Evolutionary conservation across 495 filamentous ascomycete genomes (phyloP).

Genomic region (Pseudotulostoma volvatum): DNA sequence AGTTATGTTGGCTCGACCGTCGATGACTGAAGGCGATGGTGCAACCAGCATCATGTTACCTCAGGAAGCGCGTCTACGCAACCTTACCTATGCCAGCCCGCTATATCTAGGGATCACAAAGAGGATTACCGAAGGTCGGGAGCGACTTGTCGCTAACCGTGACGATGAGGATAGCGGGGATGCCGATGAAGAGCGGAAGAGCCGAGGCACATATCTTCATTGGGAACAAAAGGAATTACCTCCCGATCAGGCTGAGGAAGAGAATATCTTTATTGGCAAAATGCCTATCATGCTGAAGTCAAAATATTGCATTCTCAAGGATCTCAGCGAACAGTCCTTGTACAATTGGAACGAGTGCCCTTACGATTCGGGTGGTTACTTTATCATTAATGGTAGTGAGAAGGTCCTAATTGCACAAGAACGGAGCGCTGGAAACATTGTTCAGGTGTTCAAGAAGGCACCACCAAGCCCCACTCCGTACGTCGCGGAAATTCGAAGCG

Average conservation of each 20-base stretch:
- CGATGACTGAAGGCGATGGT: slow-evolving; percentile 84
- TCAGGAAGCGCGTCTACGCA: slow-evolving; percentile 84
- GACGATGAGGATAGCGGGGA: slow-evolving; percentile 35
- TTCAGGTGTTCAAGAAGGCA: slow-evolving; percentile 96
- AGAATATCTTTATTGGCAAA: slow-evolving; percentile 73
- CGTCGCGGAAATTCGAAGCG: slow-evolving; percentile 88
- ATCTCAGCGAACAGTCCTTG: slow-evolving; percentile 61
- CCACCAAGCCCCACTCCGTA: slow-evolving; percentile 74
- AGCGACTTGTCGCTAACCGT: slow-evolving; percentile 42
- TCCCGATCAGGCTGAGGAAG: slow-evolving; percentile 46
- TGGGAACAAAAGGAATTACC: slow-evolving; percentile 38
- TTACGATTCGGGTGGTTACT: slow-evolving; percentile 95
- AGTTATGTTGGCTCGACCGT: slow-evolving; percentile 66
- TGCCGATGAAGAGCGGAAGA: slow-evolving; percentile 26
- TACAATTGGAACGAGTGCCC: slow-evolving; percentile 88
- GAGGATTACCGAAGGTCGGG: slow-evolving; percentile 62
- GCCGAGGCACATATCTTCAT: slow-evolving; percentile 28
- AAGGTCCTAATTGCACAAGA: slow-evolving; percentile 98
- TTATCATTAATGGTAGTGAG: slow-evolving; percentile 98
- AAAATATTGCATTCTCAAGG: slow-evolving; percentile 74
- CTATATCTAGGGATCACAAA: slow-evolving; percentile 75
- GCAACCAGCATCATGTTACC: slow-evolving; percentile 65
- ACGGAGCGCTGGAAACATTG: slow-evolving; percentile 91
- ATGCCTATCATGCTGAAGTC: slow-evolving; percentile 96
- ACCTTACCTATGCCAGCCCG: slow-evolving; percentile 85